Base-by-base conservation (phyloP, 495 filamentous ascomycete genomes). In the Annulohypoxylon maeteangense region DNA sequence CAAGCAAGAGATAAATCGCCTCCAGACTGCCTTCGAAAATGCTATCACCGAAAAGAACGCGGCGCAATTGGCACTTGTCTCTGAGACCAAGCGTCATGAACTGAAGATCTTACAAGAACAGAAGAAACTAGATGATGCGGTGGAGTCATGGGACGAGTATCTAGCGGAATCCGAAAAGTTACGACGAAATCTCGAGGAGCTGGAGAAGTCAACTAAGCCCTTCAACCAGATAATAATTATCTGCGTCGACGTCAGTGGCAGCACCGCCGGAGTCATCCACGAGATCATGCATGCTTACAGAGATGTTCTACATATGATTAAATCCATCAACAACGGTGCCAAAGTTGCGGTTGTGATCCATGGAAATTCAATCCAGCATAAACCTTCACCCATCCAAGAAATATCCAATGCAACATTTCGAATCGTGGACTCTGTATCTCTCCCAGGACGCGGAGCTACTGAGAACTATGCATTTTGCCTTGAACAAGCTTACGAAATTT, bases 261-360 rank as follows among this genome's bases (percentile, higher is more conserved):
- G 63, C 7, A 5, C 32, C 44, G 2, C 14, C 11, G 1, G n/a
- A 44, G 14, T 51, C 22, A 20, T 51, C 14, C 29, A 51, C 20
- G 63, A 67, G 14, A 23, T 67, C 20, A 67, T 51, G 18, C 63
- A 67, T n/a, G 55, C 34, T 7, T 67, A 59, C 32, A 67, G 63
- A 67, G 63, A 67, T 32, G 42, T 59, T 4, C 20, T 67, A n/a
- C 63, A 51, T 23, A 53, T 20, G 8, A 53, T 67, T 31, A 59
- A 59, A n/a, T 40, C 54, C 2, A 44, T 40, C 7, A 67, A 67
- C 31, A 44, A 34, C 29, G 54, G 53, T 14, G 42, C 54, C 20
- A 53, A 22, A 59, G 63, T 67, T 20, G 54, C 42, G 10, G 54
- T 59, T n/a, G 63, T 67, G 42, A 14, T 67, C 32, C 63, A 67